Percentiles rank a stretch among this genome's conserved stretches.
phyloP scores from a whole-genome alignment of 495 filamentous ascomycete species.

The Aspergillus hancockii region DNA sequence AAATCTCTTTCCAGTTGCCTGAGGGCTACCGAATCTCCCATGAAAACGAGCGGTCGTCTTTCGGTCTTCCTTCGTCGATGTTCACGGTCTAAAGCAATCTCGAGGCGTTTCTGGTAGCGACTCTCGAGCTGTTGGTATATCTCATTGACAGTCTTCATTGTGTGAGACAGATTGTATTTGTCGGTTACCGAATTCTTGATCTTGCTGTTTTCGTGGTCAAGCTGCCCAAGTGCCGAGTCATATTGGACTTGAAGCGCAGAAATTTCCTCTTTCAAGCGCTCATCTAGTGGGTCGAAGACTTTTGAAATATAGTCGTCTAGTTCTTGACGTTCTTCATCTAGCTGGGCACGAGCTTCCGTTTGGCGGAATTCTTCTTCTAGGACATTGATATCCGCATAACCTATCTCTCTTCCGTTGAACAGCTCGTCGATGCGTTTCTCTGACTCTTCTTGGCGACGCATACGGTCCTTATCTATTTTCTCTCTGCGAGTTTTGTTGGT shows the following conservation, averaged over 20 bases:
- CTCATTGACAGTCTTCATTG: constrained; percentile 50
- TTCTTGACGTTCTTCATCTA: constrained; percentile 57
- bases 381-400: constrained; percentile 60
- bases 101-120: constrained; percentile 52
- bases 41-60: constrained; percentile 50
- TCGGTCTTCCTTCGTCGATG: constrained; percentile 54
- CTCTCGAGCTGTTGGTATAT: constrained; percentile 49
- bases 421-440: constrained; percentile 55
- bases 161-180: constrained; percentile 40
- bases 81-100: constrained; percentile 53
- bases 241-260: constrained; percentile 53
- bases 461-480: constrained; percentile 49
- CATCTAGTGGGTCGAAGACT: constrained; percentile 56
- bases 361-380: constrained; percentile 63
- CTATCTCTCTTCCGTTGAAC: constrained; percentile 61
- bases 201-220: constrained; percentile 44
- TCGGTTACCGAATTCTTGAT: constrained; percentile 32
- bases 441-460: constrained; percentile 54
- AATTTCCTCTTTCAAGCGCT: constrained; percentile 53
- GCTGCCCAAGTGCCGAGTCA: constrained; percentile 42
- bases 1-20: constrained; percentile 55
- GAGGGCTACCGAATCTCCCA: constrained; percentile 48
- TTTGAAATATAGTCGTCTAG: constrained; percentile 51
- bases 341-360: constrained; percentile 52
- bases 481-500: constrained; percentile 42